Conservation (phyloP, 345 rosid genomes). For the Geranium brycei region DNA sequence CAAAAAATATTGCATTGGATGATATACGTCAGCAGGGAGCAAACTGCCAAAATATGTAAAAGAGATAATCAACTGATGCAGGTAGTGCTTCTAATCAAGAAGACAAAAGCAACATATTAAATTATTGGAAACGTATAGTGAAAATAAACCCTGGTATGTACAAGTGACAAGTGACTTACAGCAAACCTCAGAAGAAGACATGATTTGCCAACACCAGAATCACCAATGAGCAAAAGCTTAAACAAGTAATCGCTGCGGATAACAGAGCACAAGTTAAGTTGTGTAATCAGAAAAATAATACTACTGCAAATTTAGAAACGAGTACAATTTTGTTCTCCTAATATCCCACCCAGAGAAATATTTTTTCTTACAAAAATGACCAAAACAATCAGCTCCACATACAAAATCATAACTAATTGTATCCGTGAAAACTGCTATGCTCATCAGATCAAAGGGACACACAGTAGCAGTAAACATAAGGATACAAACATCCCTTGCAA, state of each 20-base stretch:
- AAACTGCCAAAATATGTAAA: too few species aligned
- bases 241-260: constrained; percentile 47
- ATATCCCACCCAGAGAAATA: neutral
- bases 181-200: constrained; percentile 42
- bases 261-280: neutral
- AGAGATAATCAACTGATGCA: too few species aligned
- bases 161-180: constrained; percentile 22
- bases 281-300: neutral
- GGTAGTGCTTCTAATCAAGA: neutral
- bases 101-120: neutral
- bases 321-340: neutral
- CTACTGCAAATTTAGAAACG: neutral
- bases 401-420: too few species aligned
- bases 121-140: neutral
- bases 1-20: neutral
- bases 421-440: too few species aligned
- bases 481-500: too few species aligned
- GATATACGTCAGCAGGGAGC: too few species aligned
- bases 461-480: too few species aligned
- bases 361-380: too few species aligned
- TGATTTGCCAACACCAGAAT: constrained; percentile 42
- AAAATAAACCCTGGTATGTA: too few species aligned
- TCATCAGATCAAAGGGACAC: too few species aligned
- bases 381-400: too few species aligned
- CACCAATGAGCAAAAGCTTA: constrained; percentile 41